phyloP scores from a whole-genome alignment of 306 rosid genomes.

The Albizia julibrissin region DNA sequence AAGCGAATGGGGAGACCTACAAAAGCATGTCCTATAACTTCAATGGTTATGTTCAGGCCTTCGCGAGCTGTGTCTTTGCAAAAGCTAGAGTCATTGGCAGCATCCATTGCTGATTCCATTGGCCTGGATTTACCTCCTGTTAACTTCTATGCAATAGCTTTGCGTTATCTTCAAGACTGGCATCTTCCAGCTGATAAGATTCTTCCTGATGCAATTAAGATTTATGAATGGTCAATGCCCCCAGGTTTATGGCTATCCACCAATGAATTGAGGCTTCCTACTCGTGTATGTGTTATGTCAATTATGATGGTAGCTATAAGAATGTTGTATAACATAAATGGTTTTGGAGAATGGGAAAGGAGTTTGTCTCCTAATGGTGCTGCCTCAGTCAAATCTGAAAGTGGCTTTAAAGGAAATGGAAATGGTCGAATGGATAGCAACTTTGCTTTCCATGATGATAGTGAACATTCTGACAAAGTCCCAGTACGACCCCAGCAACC shows the following conservation, averaged over 20 bases:
- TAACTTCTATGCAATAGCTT: constrained; percentile 75
- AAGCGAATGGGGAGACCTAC: constrained; percentile 60
- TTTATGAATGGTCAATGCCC: constrained; percentile 86
- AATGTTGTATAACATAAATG: constrained; percentile 71
- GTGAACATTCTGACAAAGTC: constrained; percentile 32
- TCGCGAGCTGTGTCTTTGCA: constrained; percentile 56
- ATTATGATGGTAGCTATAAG: constrained; percentile 79
- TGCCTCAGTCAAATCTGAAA: constrained; percentile 30
- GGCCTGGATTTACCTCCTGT: constrained; percentile 86
- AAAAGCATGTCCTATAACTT: constrained; percentile 74
- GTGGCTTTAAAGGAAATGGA: constrained; percentile 23
- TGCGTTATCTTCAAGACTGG: constrained; percentile 57
- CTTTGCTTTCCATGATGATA: constrained; percentile 33
- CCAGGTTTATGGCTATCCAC: constrained; percentile 75
- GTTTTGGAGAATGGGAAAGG: constrained; percentile 87
- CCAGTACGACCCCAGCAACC: constrained; percentile 33
- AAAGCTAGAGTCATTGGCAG: constrained; percentile 71
- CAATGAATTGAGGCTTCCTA: constrained; percentile 70
- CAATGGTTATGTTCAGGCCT: constrained; percentile 75
- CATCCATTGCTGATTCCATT: constrained; percentile 66
- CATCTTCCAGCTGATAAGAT: constrained; percentile 66
- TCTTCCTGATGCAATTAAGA: constrained; percentile 63
- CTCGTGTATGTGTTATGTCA: constrained; percentile 82
- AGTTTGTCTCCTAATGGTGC: constrained; percentile 48
- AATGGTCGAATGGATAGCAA: constrained; percentile 31